Base-by-base conservation (phyloP, 1,284 basidiomycete species). In the Pseudozyma thailandica region DNA sequence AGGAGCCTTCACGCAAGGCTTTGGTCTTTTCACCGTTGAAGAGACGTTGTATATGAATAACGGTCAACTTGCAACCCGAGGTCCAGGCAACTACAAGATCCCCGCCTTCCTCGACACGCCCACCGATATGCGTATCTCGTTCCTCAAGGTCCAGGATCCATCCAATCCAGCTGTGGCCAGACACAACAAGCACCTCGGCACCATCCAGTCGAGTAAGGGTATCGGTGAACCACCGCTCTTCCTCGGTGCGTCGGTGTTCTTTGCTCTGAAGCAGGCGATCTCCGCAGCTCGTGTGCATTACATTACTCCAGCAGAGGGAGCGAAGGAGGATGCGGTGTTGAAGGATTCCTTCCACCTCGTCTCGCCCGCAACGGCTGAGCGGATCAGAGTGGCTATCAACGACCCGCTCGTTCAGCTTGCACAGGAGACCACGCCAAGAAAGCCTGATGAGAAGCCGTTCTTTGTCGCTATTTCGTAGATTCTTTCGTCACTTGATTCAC, bases 91-190 rank as follows among this genome's bases (percentile, higher is more conserved):
- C 56, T 79, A 80, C 77, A 83, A 83, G 74, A 83, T 84, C 41
- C 83, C 83, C 0, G 79, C 78, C 0, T 82, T 83, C 59, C 55
- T 75, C 26, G 83, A 84, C 53, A 83, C 81, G 10, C 83, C 83
- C 2, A 74, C 75, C 47, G 74, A 80, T 25, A 77, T 84, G 69
- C 68, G 81, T 25, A 75, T 84, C 31, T 75, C 76, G 33, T 80
- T 84, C 50, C 58, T 84, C 26, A 78, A 80, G 35, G 48, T 61
- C 2, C 74, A 74, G 30, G 74, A 78, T 45, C 72, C 74, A 0
- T 23, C n/a, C 20, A 49, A 63, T 16, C 52, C 56, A 1, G n/a
- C 18, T 0, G 27, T 51, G 5, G 30, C 46, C 4, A 60, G 16
- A 28, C 68, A 60, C 43, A 71, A 71, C 39, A 64, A 59, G 43